Conservation (phyloP, 202 grass and related monocot genomes). For the Zoysia matrella region DNA sequence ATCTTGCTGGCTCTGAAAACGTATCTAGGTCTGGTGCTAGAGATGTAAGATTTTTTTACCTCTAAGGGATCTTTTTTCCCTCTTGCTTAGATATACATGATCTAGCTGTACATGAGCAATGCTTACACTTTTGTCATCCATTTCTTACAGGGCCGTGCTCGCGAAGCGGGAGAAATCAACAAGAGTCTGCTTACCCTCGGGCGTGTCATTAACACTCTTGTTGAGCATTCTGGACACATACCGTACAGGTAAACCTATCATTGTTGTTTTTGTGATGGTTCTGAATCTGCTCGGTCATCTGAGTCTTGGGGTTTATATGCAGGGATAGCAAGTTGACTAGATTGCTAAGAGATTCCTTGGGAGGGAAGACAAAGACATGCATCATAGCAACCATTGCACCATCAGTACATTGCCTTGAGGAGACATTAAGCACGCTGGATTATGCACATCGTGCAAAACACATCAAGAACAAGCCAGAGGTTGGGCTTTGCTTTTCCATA, state of each 20-base stretch:
- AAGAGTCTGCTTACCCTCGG: constrained; percentile 93
- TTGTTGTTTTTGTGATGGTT: constrained; percentile 8
- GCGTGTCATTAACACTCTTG: constrained; percentile 89
- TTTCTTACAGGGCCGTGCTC: constrained; percentile 66
- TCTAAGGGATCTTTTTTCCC: background rate
- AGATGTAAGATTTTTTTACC: constrained; percentile 58
- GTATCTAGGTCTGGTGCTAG: constrained; percentile 78
- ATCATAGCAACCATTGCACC: constrained; percentile 88
- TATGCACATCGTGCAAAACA: constrained; percentile 86
- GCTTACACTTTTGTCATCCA: constrained; percentile 8
- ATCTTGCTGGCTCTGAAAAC: constrained; percentile 88
- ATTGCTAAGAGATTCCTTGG: constrained; percentile 85
- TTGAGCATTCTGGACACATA: constrained; percentile 90
- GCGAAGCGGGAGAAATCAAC: constrained; percentile 92
- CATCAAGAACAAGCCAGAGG: constrained; percentile 95
- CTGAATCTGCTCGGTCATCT: constrained; percentile 23
- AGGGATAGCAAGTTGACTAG: constrained; percentile 96
- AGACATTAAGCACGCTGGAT: constrained; percentile 89
- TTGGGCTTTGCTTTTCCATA: constrained; percentile 26
- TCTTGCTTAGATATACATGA: background rate
- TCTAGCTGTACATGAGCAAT: background rate
- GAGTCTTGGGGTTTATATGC: constrained; percentile 38
- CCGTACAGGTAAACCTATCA: constrained; percentile 70
- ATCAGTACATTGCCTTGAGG: constrained; percentile 80
- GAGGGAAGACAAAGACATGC: constrained; percentile 90